These are phyloP conservation scores for Xerocomus amazonicus DNA, from an alignment of 1,284 basidiomycete species.

Conservation along the genomic window DNA sequence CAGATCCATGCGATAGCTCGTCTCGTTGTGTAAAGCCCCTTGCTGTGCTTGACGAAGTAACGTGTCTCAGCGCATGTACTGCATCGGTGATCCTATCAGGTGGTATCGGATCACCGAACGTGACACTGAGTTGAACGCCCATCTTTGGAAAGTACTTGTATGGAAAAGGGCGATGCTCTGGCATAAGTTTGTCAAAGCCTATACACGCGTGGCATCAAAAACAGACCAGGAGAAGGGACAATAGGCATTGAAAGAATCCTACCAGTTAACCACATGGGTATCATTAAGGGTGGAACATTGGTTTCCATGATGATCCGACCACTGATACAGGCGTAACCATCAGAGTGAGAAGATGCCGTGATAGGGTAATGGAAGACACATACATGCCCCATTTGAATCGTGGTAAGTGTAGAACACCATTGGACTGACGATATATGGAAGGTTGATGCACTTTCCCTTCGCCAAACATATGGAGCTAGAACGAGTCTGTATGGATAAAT, in stretches of 20 bases:
- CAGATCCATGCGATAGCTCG: not conserved
- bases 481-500: constrained; percentile 6
- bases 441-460: constrained; percentile 91
- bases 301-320: constrained; percentile 85
- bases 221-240: not conserved
- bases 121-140: constrained; percentile 61
- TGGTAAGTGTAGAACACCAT: constrained; percentile 49
- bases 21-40: not conserved
- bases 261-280: constrained; percentile 94
- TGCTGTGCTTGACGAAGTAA: not conserved
- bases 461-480: constrained; percentile 87
- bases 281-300: constrained; percentile 68
- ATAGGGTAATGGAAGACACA: constrained; percentile 36
- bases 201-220: not conserved
- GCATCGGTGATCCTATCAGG: constrained; percentile 37
- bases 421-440: constrained; percentile 44
- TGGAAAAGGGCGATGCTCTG: constrained; percentile 72
- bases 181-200: constrained; percentile 91
- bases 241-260: constrained; percentile 8
- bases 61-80: not conserved
- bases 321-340: constrained; percentile 38
- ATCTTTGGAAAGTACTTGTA: constrained; percentile 67
- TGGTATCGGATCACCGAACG: constrained; percentile 67
- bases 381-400: constrained; percentile 97
- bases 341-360: not conserved